Evolutionary conservation across 2,329 filamentous ascomycete genomes (phyloP).

Genomic region (Diaporthe vaccinii): DNA sequence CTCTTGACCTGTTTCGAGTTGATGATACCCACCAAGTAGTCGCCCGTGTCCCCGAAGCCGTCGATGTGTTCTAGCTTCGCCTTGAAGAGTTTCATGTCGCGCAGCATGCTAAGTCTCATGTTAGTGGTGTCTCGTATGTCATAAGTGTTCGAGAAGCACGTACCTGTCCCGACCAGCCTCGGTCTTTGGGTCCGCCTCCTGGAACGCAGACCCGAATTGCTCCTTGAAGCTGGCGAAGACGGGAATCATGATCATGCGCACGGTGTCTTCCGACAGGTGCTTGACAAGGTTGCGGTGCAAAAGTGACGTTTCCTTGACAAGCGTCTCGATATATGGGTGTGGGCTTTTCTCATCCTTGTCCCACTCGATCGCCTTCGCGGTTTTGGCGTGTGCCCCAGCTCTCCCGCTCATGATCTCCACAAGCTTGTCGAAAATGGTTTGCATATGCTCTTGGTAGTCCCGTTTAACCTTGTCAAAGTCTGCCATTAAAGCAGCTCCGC

Average conservation of each 20-base stretch:
- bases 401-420: constrained; percentile 92
- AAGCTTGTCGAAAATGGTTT: constrained; percentile 90
- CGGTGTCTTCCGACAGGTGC: constrained; percentile 81
- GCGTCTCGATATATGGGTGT: constrained; percentile 86
- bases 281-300: constrained; percentile 87
- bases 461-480: constrained; percentile 92
- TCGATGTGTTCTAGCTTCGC: constrained; percentile 81
- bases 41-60: constrained; percentile 81
- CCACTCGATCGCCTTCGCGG: constrained; percentile 83
- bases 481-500: constrained; percentile 73
- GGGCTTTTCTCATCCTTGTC: constrained; percentile 58
- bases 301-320: constrained; percentile 88
- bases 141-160: constrained; percentile 47
- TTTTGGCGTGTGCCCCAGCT: constrained; percentile 79
- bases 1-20: constrained; percentile 66
- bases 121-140: constrained; percentile 35
- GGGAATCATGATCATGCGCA: constrained; percentile 86
- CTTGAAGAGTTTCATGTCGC: constrained; percentile 81
- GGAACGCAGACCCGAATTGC: constrained; percentile 80
- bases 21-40: constrained; percentile 75
- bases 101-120: constrained; percentile 72
- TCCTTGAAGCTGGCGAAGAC: constrained; percentile 87
- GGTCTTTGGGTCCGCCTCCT: constrained; percentile 74
- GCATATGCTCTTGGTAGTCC: constrained; percentile 89
- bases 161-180: constrained; percentile 80